Conservation (phyloP, 352 stramenopile species). For the Phytophthora quininea region DNA sequence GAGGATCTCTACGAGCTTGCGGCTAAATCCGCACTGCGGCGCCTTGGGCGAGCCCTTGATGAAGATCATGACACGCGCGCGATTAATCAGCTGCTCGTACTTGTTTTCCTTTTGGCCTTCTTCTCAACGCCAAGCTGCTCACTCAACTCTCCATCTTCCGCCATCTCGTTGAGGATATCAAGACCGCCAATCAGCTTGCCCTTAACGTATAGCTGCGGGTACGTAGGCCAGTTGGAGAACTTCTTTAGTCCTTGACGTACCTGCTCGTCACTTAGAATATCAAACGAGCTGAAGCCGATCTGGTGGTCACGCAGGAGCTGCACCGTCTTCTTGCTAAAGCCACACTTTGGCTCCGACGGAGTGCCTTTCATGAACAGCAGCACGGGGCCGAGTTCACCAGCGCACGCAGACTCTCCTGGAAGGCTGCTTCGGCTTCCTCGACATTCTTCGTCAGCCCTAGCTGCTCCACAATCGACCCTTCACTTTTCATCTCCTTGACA, state of each 20-base stretch:
- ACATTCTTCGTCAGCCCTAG: constrained; percentile 76
- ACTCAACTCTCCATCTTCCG: constrained; percentile 88
- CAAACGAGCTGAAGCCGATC: constrained; percentile 94
- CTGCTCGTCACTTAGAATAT: constrained; percentile 94
- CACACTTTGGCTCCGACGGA: constrained; percentile 90
- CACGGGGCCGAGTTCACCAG: constrained; percentile 89
- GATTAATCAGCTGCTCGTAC: constrained; percentile 91
- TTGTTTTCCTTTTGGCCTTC: constrained; percentile 88
- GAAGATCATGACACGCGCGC: constrained; percentile 96
- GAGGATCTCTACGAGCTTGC: constrained; percentile 95
- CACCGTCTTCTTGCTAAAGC: constrained; percentile 94
- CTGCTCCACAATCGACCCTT: constrained; percentile 82
- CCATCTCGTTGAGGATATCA: constrained; percentile 96
- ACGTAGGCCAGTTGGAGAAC: constrained; percentile 97
- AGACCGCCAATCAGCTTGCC: constrained; percentile 94
- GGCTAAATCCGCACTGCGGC: constrained; percentile 96
- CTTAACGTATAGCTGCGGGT: constrained; percentile 96
- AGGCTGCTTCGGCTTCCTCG: constrained; percentile 76
- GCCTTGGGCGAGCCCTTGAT: constrained; percentile 96
- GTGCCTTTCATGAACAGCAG: constrained; percentile 97
- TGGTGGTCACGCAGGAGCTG: constrained; percentile 90
- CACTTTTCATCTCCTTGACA: constrained; percentile 95
- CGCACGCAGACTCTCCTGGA: constrained; percentile 85
- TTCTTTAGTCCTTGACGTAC: constrained; percentile 96
- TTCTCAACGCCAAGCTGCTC: constrained; percentile 91